Conservation (phyloP, 1,284 basidiomycete genomes). For the Ganoderma sinense region DNA sequence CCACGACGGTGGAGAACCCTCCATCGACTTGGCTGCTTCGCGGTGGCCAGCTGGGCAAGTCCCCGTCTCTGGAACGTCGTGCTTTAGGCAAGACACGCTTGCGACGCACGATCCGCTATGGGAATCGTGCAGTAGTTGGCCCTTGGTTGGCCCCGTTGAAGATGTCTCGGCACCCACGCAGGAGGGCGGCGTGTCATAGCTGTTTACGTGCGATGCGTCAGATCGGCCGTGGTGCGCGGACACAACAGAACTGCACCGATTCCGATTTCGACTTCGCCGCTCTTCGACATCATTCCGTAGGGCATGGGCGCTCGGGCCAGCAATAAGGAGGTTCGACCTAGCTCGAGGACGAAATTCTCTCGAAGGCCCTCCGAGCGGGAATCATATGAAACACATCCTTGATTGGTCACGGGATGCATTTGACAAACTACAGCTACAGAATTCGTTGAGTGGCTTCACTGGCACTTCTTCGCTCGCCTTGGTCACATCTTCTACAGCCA, state of each 20-base stretch:
- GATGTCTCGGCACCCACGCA: not conserved
- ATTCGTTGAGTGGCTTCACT: not conserved
- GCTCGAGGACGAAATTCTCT: too few species aligned
- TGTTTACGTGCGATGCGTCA: constrained; percentile 4
- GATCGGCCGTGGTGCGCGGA: constrained; percentile 7
- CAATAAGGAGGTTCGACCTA: not conserved
- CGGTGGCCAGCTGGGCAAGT: too few species aligned
- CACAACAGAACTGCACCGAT: not conserved
- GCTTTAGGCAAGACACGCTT: not conserved
- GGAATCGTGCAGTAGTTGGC: not conserved
- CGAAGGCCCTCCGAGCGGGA: too few species aligned
- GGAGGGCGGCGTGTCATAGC: not conserved
- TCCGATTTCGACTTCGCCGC: not conserved
- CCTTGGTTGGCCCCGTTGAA: too few species aligned
- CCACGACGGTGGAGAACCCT: not conserved
- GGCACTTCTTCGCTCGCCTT: not conserved
- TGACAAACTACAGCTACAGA: not conserved
- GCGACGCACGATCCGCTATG: not conserved
- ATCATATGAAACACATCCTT: not conserved
- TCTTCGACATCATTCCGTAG: not conserved
- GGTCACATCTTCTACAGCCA: constrained; percentile 2
- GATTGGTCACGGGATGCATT: not conserved
- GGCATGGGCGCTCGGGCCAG: not conserved
- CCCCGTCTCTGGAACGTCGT: not conserved
- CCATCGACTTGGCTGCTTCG: too few species aligned